Conservation (phyloP, 768 basidiomycete genomes). For the Gelatoporia subvermispora region DNA sequence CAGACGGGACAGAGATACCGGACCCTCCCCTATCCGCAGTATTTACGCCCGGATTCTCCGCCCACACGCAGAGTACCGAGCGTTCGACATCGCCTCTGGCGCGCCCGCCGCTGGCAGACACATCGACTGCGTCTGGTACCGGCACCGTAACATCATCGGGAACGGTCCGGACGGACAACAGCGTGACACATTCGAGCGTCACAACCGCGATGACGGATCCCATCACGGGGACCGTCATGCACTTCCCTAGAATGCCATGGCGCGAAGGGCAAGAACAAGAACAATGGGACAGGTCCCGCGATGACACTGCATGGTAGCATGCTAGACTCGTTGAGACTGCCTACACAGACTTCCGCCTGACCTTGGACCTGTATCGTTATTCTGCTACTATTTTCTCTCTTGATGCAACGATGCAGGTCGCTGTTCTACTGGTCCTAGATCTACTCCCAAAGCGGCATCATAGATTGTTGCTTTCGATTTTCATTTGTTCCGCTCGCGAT, state of each 20-base stretch:
- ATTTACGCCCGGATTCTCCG: slow-evolving; percentile 7
- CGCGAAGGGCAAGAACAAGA: slow-evolving; percentile 7
- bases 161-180: slow-evolving; percentile 19
- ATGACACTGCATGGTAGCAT: slow-evolving; percentile 3
- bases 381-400: too few relatives aligned
- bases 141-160: slow-evolving; percentile 21
- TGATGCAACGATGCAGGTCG: too few relatives aligned
- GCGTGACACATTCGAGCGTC: slow-evolving; percentile 22
- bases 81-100: slow-evolving; percentile 2
- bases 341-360: too few relatives aligned
- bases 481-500: too few relatives aligned
- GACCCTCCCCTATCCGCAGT: slow-evolving; percentile 29
- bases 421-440: too few relatives aligned
- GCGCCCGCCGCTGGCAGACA: slow-evolving; percentile 1
- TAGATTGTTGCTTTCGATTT: too few relatives aligned
- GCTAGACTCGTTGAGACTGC: too few relatives aligned
- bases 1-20: slow-evolving; percentile 14
- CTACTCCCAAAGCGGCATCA: too few relatives aligned
- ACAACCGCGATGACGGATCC: slow-evolving; percentile 31
- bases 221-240: slow-evolving; percentile 26
- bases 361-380: too few relatives aligned
- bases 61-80: slow-evolving; percentile 2
- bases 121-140: slow-evolving; percentile 3
- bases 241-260: slow-evolving; percentile 23
- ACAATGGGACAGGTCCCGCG: slow-evolving; percentile 9